Evolutionary conservation across 495 filamentous ascomycete genomes (phyloP).

Genomic region (Penicillium malachiteum): DNA sequence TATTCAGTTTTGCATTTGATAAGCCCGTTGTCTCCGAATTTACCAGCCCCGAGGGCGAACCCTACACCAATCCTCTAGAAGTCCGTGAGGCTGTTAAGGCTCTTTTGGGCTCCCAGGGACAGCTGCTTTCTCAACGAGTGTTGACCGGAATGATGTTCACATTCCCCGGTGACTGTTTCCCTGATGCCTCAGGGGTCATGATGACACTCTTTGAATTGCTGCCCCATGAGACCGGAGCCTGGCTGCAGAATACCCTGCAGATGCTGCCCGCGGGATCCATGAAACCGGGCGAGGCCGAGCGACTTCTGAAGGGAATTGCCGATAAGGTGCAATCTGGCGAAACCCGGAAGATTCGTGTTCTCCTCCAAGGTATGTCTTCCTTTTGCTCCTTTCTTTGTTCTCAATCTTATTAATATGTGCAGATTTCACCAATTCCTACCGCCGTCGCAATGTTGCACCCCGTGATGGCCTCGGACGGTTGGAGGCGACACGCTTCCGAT

Average conservation of each 20-base stretch:
- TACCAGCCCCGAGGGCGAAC: constrained; percentile 41
- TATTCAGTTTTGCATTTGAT: constrained; percentile 82
- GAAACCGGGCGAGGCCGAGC: constrained; percentile 60
- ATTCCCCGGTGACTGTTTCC: constrained; percentile 91
- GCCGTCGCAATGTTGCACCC: constrained; percentile 91
- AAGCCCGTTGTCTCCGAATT: constrained; percentile 73
- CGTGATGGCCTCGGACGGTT: constrained; percentile 82
- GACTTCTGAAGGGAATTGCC: constrained; percentile 63
- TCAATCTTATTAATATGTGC: constrained; percentile 8
- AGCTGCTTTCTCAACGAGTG: constrained; percentile 76
- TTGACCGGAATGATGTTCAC: constrained; percentile 98
- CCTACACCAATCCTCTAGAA: constrained; percentile 55
- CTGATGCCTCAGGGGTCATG: constrained; percentile 89
- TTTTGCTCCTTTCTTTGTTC: neutral
- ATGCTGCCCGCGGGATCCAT: constrained; percentile 83
- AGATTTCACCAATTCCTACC: constrained; percentile 94
- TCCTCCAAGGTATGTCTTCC: constrained; percentile 64
- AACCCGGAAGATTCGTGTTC: constrained; percentile 73
- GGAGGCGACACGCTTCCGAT: constrained; percentile 83
- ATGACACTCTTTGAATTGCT: constrained; percentile 85
- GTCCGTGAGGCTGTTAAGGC: constrained; percentile 70
- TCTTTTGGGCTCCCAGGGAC: constrained; percentile 69
- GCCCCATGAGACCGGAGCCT: constrained; percentile 70
- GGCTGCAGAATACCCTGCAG: constrained; percentile 78
- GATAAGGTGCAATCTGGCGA: constrained; percentile 70